Conservation (phyloP, 768 basidiomycete genomes). For the Pulveroboletus frians region DNA sequence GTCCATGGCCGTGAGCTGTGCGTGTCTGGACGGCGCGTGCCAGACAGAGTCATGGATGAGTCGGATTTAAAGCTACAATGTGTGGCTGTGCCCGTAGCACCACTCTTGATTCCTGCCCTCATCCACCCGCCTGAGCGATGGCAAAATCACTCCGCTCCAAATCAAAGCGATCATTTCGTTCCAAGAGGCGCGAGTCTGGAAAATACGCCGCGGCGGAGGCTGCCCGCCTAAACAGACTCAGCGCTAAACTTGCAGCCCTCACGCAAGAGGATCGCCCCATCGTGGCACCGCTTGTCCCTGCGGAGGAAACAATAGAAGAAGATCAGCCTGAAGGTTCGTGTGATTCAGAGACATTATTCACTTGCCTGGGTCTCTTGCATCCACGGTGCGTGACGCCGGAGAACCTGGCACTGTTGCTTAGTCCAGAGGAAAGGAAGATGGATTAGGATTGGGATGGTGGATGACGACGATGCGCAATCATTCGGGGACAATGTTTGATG, state of each 20-base stretch:
- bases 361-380: conserved; percentile 55
- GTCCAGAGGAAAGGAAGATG: conserved; percentile 1
- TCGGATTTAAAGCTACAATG: not conserved
- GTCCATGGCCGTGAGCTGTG: too few species aligned
- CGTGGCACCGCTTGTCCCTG: conserved; percentile 21
- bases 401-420: conserved; percentile 34
- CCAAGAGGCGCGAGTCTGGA: conserved; percentile 69
- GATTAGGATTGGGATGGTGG: not conserved
- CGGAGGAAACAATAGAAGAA: conserved; percentile 33
- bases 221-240: conserved; percentile 68
- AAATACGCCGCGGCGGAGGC: conserved; percentile 76
- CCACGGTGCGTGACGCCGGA: conserved; percentile 36
- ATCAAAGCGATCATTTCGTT: conserved; percentile 70
- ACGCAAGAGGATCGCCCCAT: conserved; percentile 31
- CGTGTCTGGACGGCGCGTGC: not conserved
- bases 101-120: not conserved
- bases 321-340: conserved; percentile 55
- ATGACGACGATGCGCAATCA: not conserved
- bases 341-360: conserved; percentile 19
- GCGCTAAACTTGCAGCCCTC: conserved; percentile 55
- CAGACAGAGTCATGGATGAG: not conserved
- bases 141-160: conserved; percentile 83
- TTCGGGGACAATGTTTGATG: conserved; percentile 14
- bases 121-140: conserved; percentile 34
- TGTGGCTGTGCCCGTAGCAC: conserved; percentile 7